These are phyloP conservation scores for Chlamydomonas reinhardtii DNA, from an alignment of 163 green algal species.

Conservation along the genomic window DNA sequence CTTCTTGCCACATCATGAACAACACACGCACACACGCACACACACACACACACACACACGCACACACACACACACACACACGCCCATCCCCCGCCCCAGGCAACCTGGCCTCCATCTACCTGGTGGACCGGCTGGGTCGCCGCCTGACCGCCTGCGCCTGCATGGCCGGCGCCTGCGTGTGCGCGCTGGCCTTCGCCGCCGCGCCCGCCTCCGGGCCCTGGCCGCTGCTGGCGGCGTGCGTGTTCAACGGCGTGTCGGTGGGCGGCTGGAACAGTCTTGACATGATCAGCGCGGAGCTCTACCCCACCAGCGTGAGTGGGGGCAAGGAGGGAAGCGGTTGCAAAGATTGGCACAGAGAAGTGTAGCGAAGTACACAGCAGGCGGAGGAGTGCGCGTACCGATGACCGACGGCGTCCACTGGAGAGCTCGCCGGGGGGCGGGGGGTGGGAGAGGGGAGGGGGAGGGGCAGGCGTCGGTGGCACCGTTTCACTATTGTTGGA, in stretches of 20 bases:
- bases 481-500: too few species aligned
- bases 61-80: not conserved
- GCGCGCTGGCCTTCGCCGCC: constrained; percentile 60
- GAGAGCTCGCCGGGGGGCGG: too few species aligned
- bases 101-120: constrained; percentile 64
- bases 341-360: not conserved
- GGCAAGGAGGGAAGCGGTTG: not conserved
- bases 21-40: too few species aligned
- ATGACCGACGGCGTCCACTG: too few species aligned
- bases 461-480: too few species aligned
- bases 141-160: constrained; percentile 53
- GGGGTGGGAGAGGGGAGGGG: too few species aligned
- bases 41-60: not conserved
- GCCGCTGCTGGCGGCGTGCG: constrained; percentile 59
- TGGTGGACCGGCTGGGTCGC: constrained; percentile 62
- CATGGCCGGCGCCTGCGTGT: constrained; percentile 59
- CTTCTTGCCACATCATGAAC: too few species aligned
- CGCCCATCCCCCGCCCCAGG: constrained; percentile 32
- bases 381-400: too few species aligned
- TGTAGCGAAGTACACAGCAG: too few species aligned
- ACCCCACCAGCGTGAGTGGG: constrained; percentile 58
- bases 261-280: constrained; percentile 68
- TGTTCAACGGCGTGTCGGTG: constrained; percentile 69
- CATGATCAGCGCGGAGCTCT: constrained; percentile 62
- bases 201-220: constrained; percentile 56